phyloP scores from a whole-genome alignment of 805 yeast genomes.

The Helenozyma rhizophorensis region DNA sequence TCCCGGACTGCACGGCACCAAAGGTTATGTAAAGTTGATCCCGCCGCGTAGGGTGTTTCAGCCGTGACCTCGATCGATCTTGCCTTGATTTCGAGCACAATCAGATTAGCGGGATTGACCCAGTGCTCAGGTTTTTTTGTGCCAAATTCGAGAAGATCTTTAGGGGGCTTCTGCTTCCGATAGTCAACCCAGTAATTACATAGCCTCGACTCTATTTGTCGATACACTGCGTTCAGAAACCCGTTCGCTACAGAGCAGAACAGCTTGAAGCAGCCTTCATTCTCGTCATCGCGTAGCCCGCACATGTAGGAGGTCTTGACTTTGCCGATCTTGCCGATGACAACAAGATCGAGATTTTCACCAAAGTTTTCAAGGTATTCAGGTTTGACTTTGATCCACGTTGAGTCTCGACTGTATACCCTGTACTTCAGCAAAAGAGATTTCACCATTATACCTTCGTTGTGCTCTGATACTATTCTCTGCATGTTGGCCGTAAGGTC shows the following conservation, averaged over 20 bases:
- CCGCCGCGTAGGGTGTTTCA: slow-evolving; percentile 51
- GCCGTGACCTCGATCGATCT: slow-evolving; percentile 55
- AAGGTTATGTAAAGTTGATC: slow-evolving; percentile 71
- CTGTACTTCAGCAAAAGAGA: slow-evolving; percentile 53
- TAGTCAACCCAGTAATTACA: slow-evolving; percentile 56
- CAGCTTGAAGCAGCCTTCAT: slow-evolving; percentile 47
- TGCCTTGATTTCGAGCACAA: slow-evolving; percentile 82
- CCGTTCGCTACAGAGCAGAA: slow-evolving; percentile 87
- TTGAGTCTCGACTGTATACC: slow-evolving; percentile 54
- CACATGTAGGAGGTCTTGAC: slow-evolving; percentile 69
- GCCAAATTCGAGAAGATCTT: slow-evolving; percentile 47
- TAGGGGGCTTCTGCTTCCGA: slow-evolving; percentile 27
- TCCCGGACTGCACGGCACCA: slow-evolving; percentile 63
- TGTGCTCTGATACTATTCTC: slow-evolving; percentile 53
- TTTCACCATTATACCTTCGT: slow-evolving; percentile 84
- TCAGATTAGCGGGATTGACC: slow-evolving; percentile 73
- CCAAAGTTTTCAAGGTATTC: slow-evolving; percentile 85
- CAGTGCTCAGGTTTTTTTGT: slow-evolving; percentile 62
- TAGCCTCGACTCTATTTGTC: slow-evolving; percentile 52
- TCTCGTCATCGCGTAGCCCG: slow-evolving; percentile 53
- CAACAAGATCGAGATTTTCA: slow-evolving; percentile 71
- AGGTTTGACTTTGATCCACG: slow-evolving; percentile 91
- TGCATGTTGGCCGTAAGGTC: slow-evolving; percentile 57
- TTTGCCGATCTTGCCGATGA: slow-evolving; percentile 76
- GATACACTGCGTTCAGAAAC: slow-evolving; percentile 58